Evolutionary conservation across 371 early-diverging fungal species (phyloP).

Genomic region (Circinella umbellata): DNA sequence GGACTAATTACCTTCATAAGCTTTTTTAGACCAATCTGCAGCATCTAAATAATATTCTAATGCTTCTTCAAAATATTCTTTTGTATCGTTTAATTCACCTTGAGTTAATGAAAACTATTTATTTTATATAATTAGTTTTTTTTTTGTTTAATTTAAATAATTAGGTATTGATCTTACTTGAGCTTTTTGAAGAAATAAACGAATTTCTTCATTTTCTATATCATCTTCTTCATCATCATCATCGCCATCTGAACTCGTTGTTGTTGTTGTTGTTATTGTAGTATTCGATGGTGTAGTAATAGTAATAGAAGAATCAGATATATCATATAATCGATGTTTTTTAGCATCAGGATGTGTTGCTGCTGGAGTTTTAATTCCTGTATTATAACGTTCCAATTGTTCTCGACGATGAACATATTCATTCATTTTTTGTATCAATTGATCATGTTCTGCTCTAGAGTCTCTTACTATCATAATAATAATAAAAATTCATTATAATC

Average conservation of each 20-base stretch:
- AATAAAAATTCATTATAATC: neutral
- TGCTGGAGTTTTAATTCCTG: neutral
- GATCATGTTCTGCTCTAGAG: conserved; percentile 22
- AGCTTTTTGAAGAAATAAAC: conserved; percentile 33
- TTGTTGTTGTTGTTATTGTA: neutral
- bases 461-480: conserved; percentile 6
- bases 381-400: conserved; percentile 37
- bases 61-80: conserved; percentile 44
- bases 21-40: conserved; percentile 47
- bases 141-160: too few species aligned
- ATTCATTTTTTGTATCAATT: conserved; percentile 42
- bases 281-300: too few species aligned
- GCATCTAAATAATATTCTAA: conserved; percentile 52
- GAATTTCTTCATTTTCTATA: conserved; percentile 27
- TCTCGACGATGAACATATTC: conserved; percentile 44
- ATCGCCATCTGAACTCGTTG: conserved; percentile 5
- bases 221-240: conserved; percentile 27
- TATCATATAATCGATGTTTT: conserved; percentile 22
- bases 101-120: conserved; percentile 34
- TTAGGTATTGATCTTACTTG: too few species aligned
- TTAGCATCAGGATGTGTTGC: conserved; percentile 31
- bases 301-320: conserved; percentile 11
- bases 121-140: too few species aligned
- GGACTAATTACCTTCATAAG: conserved; percentile 50
- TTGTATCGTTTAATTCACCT: conserved; percentile 46